phyloP scores from a whole-genome alignment of 192 early-diverging fungal genomes.

The Piromyces sp. region DNA sequence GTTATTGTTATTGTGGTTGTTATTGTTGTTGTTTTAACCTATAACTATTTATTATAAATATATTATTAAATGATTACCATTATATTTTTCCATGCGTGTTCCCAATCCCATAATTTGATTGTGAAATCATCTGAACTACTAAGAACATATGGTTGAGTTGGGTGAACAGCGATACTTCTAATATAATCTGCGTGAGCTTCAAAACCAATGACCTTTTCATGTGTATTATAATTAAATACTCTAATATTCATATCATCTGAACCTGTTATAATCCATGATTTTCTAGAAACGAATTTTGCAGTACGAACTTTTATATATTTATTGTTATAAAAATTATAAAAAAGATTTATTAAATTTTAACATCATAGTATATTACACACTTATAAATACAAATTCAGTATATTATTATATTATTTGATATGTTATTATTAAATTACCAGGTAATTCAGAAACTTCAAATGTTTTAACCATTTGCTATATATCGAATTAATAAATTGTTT shows the following conservation, averaged over 20 bases:
- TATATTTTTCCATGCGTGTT: conserved; percentile 90
- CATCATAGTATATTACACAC: too few relatives aligned
- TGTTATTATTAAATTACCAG: conserved; percentile 26
- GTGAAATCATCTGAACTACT: conserved; percentile 92
- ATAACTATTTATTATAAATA: too few relatives aligned
- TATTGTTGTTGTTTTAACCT: too few relatives aligned
- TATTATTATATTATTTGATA: too few relatives aligned
- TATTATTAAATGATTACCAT: conserved; percentile 31
- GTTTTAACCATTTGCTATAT: conserved; percentile 77
- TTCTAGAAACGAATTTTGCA: conserved; percentile 90
- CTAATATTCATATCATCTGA: conserved; percentile 93
- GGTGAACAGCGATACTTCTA: conserved; percentile 88
- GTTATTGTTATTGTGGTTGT: too few relatives aligned
- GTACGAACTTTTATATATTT: conserved; percentile 96
- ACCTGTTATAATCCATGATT: conserved; percentile 91
- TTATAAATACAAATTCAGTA: too few relatives aligned
- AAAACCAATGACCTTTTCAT: conserved; percentile 88
- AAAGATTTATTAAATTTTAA: too few relatives aligned
- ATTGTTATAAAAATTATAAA: too few relatives aligned
- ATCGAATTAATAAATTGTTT: neutral
- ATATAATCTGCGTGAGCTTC: conserved; percentile 97
- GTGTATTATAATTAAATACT: conserved; percentile 99
- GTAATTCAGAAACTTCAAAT: conserved; percentile 87
- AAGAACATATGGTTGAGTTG: conserved; percentile 81
- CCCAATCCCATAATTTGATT: conserved; percentile 99